phyloP scores from a whole-genome alignment of 1,139 yeast genomes.

The Nematodospora anomalae region DNA sequence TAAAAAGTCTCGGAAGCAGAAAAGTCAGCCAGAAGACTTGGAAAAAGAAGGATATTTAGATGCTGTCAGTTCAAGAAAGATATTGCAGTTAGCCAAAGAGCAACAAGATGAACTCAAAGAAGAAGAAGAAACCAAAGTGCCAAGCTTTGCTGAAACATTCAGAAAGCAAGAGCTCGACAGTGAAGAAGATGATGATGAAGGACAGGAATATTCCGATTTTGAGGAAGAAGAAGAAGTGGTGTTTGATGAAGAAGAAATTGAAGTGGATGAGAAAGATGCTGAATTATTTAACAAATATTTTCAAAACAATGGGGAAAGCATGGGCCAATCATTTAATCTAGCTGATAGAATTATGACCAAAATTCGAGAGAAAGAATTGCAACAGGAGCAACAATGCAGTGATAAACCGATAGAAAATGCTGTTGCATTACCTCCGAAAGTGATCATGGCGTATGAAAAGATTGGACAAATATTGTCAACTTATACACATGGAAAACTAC shows the following conservation, averaged over 20 bases:
- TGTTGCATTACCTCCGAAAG: constrained; percentile 91
- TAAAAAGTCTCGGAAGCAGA: constrained; percentile 10
- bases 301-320: constrained; percentile 31
- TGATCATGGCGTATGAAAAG: constrained; percentile 88
- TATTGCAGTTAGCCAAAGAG: constrained; percentile 82
- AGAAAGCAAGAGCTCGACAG: constrained; percentile 28
- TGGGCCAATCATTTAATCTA: constrained; percentile 58
- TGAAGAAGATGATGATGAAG: constrained; percentile 35
- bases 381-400: constrained; percentile 21
- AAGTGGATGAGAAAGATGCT: constrained; percentile 69
- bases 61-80: constrained; percentile 80
- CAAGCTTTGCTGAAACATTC: constrained; percentile 26
- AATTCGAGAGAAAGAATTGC: constrained; percentile 68
- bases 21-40: constrained; percentile 36
- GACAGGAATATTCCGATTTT: constrained; percentile 51
- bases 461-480: constrained; percentile 85
- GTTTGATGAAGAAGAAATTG: constrained; percentile 54
- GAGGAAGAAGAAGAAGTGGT: constrained; percentile 47
- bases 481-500: constrained; percentile 95
- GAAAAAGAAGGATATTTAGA: constrained; percentile 69
- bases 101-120: constrained; percentile 85
- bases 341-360: constrained; percentile 93
- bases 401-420: constrained; percentile 39
- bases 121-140: constrained; percentile 44
- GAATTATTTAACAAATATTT: constrained; percentile 69